phyloP scores from a whole-genome alignment of 345 rosid genomes.

The Trapa incisa region DNA sequence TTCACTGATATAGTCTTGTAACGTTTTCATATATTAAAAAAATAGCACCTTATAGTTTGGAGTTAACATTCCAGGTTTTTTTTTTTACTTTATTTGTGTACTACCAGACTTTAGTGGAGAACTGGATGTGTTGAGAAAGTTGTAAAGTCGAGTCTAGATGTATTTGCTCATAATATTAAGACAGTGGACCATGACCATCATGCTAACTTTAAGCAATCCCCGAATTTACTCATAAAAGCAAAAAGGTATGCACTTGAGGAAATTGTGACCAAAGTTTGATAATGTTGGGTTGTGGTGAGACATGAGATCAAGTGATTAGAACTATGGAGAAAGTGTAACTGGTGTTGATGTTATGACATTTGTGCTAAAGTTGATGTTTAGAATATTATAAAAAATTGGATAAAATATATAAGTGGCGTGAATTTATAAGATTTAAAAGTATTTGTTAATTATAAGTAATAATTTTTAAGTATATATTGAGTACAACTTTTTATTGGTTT shows the following conservation, averaged over 20 bases:
- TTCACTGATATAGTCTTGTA: not conserved
- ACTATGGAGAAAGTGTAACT: constrained; percentile 97
- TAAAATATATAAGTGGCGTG: too few relatives aligned
- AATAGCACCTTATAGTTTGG: not conserved
- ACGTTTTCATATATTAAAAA: not conserved
- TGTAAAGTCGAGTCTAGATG: constrained; percentile 76
- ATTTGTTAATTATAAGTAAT: too few relatives aligned
- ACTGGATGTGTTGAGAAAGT: constrained; percentile 69
- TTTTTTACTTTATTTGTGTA: constrained; percentile 17
- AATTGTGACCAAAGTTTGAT: constrained; percentile 83
- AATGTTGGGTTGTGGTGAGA: constrained; percentile 98
- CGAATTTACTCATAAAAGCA: constrained; percentile 79
- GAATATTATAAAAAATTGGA: too few relatives aligned
- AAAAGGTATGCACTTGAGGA: constrained; percentile 63
- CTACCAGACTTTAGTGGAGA: constrained; percentile 98
- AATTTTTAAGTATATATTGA: too few relatives aligned
- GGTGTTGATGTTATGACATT: constrained; percentile 98
- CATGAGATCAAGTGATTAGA: constrained; percentile 81
- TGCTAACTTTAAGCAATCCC: constrained; percentile 91
- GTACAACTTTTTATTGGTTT: too few relatives aligned
- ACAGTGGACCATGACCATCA: constrained; percentile 94
- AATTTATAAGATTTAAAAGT: too few relatives aligned
- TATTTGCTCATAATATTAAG: constrained; percentile 94
- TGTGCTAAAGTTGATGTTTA: constrained; percentile 56
- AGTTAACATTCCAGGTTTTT: too few relatives aligned